Evolutionary conservation across 129 eudicot genomes (phyloP), one percentile per base, ranked within the genome.

Genomic region (Glebionis coronaria): DNA sequence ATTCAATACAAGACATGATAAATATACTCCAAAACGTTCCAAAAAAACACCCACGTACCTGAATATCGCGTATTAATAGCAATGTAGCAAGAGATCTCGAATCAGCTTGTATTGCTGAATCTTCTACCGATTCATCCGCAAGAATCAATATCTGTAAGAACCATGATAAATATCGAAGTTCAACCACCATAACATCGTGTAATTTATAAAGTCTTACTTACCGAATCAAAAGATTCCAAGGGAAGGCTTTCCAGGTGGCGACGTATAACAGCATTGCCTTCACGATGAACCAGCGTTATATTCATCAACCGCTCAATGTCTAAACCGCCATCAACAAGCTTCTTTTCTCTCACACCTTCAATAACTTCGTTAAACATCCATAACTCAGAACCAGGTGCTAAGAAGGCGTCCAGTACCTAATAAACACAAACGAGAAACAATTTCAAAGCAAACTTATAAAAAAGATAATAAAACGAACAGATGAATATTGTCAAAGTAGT

Each of bases 61-160:
- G 96, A 59, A 89, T 89, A 78, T 89, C 94, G 16, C 96, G 96
- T 61, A 89, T 89, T 74, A 89, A 61, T 69, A 89, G 83, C 67
- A 89, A 71, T 56, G 96, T 89, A 63, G 96, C 96, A 69, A 89
- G 93, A 68, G 96, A 89, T 79, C 94, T 81, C 23, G 94, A 89
- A 83, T 89, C 96, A 67, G 96, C 96, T 62, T 89, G 94, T 27
- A 86, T 83, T 63, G 96, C 96, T 49, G 96, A 89, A 85, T 89
- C 96, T 89, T 89, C 96, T 23, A 89, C 96, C 18, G 96, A 85
- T 70, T 89, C 96, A 82, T 89, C 96, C 62, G 96, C 96, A 75
- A 89, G 77, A 79, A 89, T 89, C 70, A 89, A 86, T 56, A 89
- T 89, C 96, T 89, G 78, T 40, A 73, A 10, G 57, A 76, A 64